A percentile compares a stretch with the other conserved stretches of the same genome.
Conservation (phyloP, 2,329 filamentous ascomycete genomes). For the Nothophaeocryptopus gaeumannii region DNA sequence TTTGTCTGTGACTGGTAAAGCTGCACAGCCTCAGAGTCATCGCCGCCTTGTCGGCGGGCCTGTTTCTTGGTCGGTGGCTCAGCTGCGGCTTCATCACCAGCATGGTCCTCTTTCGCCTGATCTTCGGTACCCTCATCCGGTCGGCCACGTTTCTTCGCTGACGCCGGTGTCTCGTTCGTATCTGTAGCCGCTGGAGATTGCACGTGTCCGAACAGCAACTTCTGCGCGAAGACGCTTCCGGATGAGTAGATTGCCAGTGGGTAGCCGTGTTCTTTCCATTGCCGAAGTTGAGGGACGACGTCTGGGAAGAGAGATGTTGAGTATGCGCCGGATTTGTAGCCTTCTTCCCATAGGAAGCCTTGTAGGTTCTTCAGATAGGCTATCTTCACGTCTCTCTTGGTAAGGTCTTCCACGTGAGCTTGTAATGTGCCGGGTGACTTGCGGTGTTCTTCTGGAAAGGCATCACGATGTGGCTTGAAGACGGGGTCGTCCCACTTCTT, state of each 20-base stretch:
- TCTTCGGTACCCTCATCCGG: slow-evolving; percentile 17
- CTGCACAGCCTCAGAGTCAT: slow-evolving; percentile 6
- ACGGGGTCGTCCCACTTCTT: slow-evolving; percentile 63
- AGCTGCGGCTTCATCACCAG: slow-evolving; percentile 8
- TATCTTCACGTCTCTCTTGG: slow-evolving; percentile 69
- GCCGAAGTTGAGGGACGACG: slow-evolving; percentile 53
- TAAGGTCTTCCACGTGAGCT: slow-evolving; percentile 67
- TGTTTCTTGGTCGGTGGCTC: slow-evolving; percentile 16
- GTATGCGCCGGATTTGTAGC: slow-evolving; percentile 68
- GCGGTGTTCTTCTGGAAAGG: slow-evolving; percentile 66
- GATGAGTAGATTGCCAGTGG: slow-evolving; percentile 75
- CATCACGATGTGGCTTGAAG: slow-evolving; percentile 66
- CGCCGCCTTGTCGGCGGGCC: slow-evolving; percentile 2
- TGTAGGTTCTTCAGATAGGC: slow-evolving; percentile 77
- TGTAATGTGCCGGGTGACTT: slow-evolving; percentile 59
- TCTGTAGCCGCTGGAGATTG: not conserved
- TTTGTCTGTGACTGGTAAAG: not conserved
- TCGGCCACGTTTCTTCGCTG: slow-evolving; percentile 17
- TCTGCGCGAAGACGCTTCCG: slow-evolving; percentile 76
- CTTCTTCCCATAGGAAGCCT: slow-evolving; percentile 73
- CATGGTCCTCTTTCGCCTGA: slow-evolving; percentile 10
- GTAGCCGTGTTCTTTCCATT: slow-evolving; percentile 57
- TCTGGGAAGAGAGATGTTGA: slow-evolving; percentile 72
- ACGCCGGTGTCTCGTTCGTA: slow-evolving; percentile 12
- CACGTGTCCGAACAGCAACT: slow-evolving; percentile 69